Evolutionary conservation across 805 yeast species (phyloP).

Genomic region (Ogataea nakhonphanomensis): DNA sequence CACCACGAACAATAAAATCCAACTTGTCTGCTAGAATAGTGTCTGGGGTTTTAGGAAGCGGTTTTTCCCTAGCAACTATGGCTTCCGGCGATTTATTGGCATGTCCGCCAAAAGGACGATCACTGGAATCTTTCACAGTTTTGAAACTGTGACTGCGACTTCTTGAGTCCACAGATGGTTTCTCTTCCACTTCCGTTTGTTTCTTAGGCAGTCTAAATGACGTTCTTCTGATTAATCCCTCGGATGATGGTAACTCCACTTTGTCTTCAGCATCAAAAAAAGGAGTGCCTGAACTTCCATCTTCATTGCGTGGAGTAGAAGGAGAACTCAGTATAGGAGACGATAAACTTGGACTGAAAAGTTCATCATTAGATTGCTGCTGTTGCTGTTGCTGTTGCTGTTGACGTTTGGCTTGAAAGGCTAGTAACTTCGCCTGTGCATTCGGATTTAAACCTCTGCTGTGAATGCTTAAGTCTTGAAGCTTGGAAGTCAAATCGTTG

Average conservation of each 20-base stretch:
- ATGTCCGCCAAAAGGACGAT: constrained; percentile 10
- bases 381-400: constrained; percentile 34
- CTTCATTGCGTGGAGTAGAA: constrained; percentile 20
- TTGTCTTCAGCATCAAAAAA: constrained; percentile 11
- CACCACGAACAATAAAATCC: constrained; percentile 5
- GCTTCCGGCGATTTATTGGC: constrained; percentile 7
- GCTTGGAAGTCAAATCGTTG: constrained; percentile 15
- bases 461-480: constrained; percentile 26
- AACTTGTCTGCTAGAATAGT: constrained; percentile 1
- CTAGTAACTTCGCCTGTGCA: constrained; percentile 81
- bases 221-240: constrained; percentile 23
- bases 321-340: constrained; percentile 18
- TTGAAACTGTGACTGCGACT: constrained; percentile 18
- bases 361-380: constrained; percentile 12
- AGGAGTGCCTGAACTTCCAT: constrained; percentile 18
- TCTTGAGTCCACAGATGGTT: constrained; percentile 37
- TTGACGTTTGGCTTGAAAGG: constrained; percentile 81
- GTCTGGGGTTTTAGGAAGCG: constrained; percentile 4
- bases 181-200: constrained; percentile 23
- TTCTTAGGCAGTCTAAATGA: constrained; percentile 25
- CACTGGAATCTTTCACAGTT: constrained; percentile 3
- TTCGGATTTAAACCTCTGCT: constrained; percentile 56
- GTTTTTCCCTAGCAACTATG: not conserved
- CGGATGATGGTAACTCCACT: constrained; percentile 6
- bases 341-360: constrained; percentile 2